Conservation (phyloP, 2,329 filamentous ascomycete species). For the Alternaria ethzedia region DNA sequence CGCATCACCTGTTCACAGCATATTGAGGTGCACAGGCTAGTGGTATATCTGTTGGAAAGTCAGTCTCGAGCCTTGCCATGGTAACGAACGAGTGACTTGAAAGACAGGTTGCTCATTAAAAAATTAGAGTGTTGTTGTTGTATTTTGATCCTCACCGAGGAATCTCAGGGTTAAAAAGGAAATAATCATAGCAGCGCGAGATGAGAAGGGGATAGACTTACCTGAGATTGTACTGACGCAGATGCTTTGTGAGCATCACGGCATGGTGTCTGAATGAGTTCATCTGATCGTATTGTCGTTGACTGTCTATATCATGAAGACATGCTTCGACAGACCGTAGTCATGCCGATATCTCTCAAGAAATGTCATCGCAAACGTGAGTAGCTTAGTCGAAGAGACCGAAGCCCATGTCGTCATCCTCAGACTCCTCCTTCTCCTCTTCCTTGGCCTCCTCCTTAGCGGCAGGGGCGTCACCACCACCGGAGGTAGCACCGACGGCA, state of each 20-base stretch:
- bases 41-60: conserved; percentile 26
- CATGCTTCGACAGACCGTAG: conserved; percentile 25
- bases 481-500: conserved; percentile 61
- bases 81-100: conserved; percentile 3
- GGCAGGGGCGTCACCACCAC: conserved; percentile 58
- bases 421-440: conserved; percentile 64
- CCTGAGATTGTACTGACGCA: conserved; percentile 22
- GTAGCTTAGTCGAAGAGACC: conserved; percentile 60
- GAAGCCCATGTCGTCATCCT: conserved; percentile 62
- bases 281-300: conserved; percentile 47
- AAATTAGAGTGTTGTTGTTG: conserved; percentile 75
- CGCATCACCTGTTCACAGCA: conserved; percentile 5
- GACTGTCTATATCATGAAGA: conserved; percentile 40
- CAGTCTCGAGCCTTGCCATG: conserved; percentile 17
- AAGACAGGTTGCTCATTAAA: conserved; percentile 61
- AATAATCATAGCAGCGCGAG: conserved; percentile 61
- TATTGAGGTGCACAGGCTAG: not conserved
- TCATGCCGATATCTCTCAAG: conserved; percentile 28
- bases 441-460: conserved; percentile 57
- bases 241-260: conserved; percentile 37
- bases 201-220: conserved; percentile 40
- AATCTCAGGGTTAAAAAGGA: conserved; percentile 70
- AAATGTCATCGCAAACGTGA: conserved; percentile 24
- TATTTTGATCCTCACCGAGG: conserved; percentile 64
- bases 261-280: conserved; percentile 18